Evolutionary conservation across 306 rosid species (phyloP).

Genomic region (Pachyrhizus erosus): DNA sequence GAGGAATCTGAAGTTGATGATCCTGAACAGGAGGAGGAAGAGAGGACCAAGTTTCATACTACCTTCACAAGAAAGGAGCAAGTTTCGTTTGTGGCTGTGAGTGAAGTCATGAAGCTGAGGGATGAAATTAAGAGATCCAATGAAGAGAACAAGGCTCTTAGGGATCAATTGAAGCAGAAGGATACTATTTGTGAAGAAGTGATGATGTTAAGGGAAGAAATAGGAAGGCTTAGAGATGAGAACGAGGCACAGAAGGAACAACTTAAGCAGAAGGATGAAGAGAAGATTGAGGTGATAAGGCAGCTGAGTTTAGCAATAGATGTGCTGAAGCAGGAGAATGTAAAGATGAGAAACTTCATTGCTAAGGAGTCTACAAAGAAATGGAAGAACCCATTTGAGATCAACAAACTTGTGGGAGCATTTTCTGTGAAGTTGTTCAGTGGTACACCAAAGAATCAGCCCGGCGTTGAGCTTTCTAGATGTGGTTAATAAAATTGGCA

Average conservation of each 20-base stretch:
- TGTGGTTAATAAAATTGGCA: conserved; percentile 38
- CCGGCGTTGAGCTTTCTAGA: conserved; percentile 59
- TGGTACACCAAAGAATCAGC: conserved; percentile 45
- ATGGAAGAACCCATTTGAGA: conserved; percentile 59
- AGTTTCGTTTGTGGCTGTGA: conserved; percentile 14
- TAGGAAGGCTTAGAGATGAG: conserved; percentile 60
- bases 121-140: conserved; percentile 61
- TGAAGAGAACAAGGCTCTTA: conserved; percentile 57
- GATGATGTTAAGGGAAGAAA: conserved; percentile 59
- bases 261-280: conserved; percentile 71
- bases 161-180: conserved; percentile 54
- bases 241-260: conserved; percentile 57
- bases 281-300: conserved; percentile 75
- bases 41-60: conserved; percentile 38
- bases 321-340: conserved; percentile 75
- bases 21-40: conserved; percentile 56
- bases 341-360: conserved; percentile 58
- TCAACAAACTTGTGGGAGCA: conserved; percentile 57
- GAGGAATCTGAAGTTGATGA: conserved; percentile 86
- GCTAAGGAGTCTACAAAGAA: conserved; percentile 52
- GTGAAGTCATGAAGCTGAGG: conserved; percentile 58
- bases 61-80: conserved; percentile 35
- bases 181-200: conserved; percentile 48
- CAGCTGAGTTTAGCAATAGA: conserved; percentile 79
- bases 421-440: conserved; percentile 59